Evolutionary conservation across 192 early-diverging fungal genomes (phyloP), one percentile per base, ranked within the genome.

Genomic region (Podila epicladia): DNA sequence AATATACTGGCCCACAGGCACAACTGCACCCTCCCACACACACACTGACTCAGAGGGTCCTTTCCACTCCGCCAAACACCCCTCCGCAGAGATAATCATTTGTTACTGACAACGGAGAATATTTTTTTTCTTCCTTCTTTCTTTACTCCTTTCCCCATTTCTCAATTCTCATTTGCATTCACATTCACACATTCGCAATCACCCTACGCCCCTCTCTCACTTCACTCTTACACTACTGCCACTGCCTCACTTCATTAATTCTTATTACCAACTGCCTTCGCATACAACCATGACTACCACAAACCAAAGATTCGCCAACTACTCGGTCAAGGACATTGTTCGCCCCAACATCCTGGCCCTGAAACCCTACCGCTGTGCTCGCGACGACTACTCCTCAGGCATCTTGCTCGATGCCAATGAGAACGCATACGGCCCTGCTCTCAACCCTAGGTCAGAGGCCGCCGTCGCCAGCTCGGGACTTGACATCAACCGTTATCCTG

Each of bases 351-450:
- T 96, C 75, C 82, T 90, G 58, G 71, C 85, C 41, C 87, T 96
- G 38, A 87, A 91, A 72, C 97, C 98, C 26, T 99, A 99, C 84
- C 92, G 97, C 76, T 98, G 97, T 83, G 98, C 98, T 38, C 93
- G 98, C 67, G 98, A 99, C 79, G 98, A 99, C 85, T 99, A 96
- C 82, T 92, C 87, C 62, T 80, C 84, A 9, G 98, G 98, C 29
- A 94, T 99, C 59, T 85, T 99, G 17, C 90, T 99, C n/a, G 97
- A 99, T 75, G 97, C 98, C 37, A 99, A 99, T 82, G 97, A 99
- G 82, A 99, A 99, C 88, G 90, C 95, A 64, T 95, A 93, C 79
- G 98, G 98, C 1, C 84, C 85, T 51, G 85, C 87, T 41, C 63
- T 75, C 51, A 57, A 62, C 49, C 67, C 66, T 45, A 33, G 55